Evolutionary conservation across 2,329 filamentous ascomycete genomes (phyloP).

Genomic region (Fonsecaea monophora): DNA sequence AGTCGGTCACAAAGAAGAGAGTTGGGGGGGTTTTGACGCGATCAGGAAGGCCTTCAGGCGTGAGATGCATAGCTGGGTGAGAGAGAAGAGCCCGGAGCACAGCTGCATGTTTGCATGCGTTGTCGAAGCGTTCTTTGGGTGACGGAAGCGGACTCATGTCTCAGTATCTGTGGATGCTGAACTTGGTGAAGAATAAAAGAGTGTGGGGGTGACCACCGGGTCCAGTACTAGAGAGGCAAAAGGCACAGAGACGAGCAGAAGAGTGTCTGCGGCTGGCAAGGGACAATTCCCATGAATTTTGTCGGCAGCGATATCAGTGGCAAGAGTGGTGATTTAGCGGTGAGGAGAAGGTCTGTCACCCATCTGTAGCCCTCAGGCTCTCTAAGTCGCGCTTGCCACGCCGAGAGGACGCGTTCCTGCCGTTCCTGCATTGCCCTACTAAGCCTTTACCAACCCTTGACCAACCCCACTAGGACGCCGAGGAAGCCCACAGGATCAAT

Average conservation of each 20-base stretch:
- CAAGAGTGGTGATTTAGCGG: not conserved
- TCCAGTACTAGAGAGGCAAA: not conserved
- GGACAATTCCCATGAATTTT: not conserved
- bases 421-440: too few species aligned
- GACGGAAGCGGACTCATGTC: constrained; percentile 16
- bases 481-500: too few species aligned
- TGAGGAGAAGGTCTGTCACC: not conserved
- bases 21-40: constrained; percentile 22
- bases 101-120: constrained; percentile 23
- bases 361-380: not conserved
- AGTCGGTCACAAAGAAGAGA: constrained; percentile 27
- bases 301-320: not conserved
- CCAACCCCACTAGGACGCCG: too few species aligned
- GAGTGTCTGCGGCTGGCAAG: not conserved
- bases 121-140: constrained; percentile 27
- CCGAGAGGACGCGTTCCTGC: not conserved
- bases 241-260: not conserved
- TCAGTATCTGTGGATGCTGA: not conserved
- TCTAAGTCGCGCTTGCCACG: not conserved
- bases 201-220: not conserved
- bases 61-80: constrained; percentile 19
- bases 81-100: constrained; percentile 26
- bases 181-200: not conserved
- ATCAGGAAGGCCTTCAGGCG: constrained; percentile 13
- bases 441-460: too few species aligned